Percentiles rank a stretch among this genome's conserved stretches.
phyloP scores from a whole-genome alignment of 2,329 filamentous ascomycete species.

The Myrmaecium sp. region DNA sequence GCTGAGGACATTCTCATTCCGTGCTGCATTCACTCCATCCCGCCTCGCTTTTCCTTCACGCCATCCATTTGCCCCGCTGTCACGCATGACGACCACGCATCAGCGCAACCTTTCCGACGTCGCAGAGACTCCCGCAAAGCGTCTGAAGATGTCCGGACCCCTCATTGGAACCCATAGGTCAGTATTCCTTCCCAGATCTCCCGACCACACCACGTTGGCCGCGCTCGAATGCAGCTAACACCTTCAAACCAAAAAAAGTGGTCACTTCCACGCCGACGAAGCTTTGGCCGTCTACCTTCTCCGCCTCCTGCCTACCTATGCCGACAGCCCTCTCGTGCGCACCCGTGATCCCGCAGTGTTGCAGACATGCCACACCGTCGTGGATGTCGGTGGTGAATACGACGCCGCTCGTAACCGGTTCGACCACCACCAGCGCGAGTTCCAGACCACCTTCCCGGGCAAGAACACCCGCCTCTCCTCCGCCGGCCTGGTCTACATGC shows the following conservation, averaged over 20 bases:
- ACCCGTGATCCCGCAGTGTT: constrained; percentile 72
- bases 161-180: constrained; percentile 83
- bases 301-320: constrained; percentile 69
- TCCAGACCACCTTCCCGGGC: constrained; percentile 68
- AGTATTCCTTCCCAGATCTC: constrained; percentile 2
- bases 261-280: constrained; percentile 98
- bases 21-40: no score
- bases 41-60: no score
- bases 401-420: constrained; percentile 60
- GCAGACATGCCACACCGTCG: constrained; percentile 76
- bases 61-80: no score
- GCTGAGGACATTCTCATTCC: no score
- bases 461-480: constrained; percentile 80
- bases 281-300: constrained; percentile 94
- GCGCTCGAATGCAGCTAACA: constrained; percentile 1
- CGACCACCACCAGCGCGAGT: constrained; percentile 95
- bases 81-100: no score
- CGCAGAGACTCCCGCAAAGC: constrained; percentile 45
- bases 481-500: constrained; percentile 86
- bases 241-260: constrained; percentile 27
- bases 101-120: no score
- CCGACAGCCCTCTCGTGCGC: constrained; percentile 56
- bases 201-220: neutral
- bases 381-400: constrained; percentile 95
- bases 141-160: constrained; percentile 55